A percentile compares a stretch with the other conserved stretches of the same genome.
Conservation (phyloP, 257 asterid species). For the Solanum pinnatisectum region DNA sequence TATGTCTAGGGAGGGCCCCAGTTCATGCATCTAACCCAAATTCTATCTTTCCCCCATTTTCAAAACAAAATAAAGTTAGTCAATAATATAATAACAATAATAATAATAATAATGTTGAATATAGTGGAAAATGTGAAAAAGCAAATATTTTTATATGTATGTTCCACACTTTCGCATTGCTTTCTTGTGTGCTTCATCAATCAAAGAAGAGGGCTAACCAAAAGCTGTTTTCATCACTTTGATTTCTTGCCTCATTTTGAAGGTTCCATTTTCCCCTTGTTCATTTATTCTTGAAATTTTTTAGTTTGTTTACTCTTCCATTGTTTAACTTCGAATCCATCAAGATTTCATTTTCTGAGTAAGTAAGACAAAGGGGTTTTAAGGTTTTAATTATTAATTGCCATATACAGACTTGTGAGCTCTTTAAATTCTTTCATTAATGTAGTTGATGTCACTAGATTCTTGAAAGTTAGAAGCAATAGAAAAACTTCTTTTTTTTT, state of each 20-base stretch:
- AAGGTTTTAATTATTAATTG: background rate
- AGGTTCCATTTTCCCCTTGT: background rate
- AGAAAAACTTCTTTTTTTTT: background rate
- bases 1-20: background rate
- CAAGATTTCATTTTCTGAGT: background rate
- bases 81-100: background rate
- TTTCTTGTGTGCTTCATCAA: background rate
- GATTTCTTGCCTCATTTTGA: background rate
- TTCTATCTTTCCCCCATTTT: background rate
- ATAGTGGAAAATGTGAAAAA: background rate
- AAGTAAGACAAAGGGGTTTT: background rate
- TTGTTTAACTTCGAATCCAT: background rate
- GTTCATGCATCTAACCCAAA: background rate
- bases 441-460: background rate
- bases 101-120: background rate
- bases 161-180: background rate
- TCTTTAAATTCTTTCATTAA: background rate
- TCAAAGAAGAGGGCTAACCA: background rate
- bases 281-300: background rate
- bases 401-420: background rate
- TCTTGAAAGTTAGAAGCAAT: background rate
- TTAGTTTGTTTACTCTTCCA: background rate
- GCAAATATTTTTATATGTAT: background rate
- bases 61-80: background rate
- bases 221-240: background rate